Percentiles rank a stretch among this genome's conserved stretches.
Evolutionary conservation across 140 eudicot species (phyloP).

Genomic region (Stevia rebaudiana): DNA sequence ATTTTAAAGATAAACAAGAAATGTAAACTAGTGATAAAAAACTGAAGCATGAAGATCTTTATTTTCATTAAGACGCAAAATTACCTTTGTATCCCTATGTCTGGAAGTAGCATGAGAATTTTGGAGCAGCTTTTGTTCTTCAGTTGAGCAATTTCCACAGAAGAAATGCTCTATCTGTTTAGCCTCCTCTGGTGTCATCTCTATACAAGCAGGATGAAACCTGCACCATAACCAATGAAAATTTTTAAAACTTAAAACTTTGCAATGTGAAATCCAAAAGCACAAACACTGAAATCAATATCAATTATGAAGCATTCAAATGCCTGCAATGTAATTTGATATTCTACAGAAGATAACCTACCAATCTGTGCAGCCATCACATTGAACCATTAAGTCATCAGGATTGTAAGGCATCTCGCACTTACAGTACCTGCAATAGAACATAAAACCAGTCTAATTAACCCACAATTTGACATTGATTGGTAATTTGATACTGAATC

Average conservation of each 20-base stretch:
- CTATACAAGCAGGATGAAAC: constrained; percentile 95
- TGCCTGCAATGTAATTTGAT: too few species aligned
- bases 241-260: too few species aligned
- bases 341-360: constrained; percentile 34
- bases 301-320: not conserved
- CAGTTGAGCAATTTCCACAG: constrained; percentile 66
- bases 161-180: constrained; percentile 66
- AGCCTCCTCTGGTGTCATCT: constrained; percentile 75
- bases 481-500: too few species aligned
- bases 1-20: too few species aligned
- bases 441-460: constrained; percentile 1
- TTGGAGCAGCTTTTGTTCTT: constrained; percentile 62
- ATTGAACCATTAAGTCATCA: constrained; percentile 78
- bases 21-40: not conserved
- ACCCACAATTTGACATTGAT: not conserved
- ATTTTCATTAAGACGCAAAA: not conserved
- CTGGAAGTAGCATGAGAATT: constrained; percentile 61
- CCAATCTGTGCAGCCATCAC: constrained; percentile 94
- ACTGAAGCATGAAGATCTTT: not conserved
- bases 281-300: not conserved
- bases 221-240: constrained; percentile 35
- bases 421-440: constrained; percentile 67
- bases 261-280: not conserved
- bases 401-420: constrained; percentile 48
- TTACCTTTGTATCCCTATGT: constrained; percentile 67